These are phyloP conservation scores for Vaccinium myrtillus DNA, from an alignment of 148 eudicot genomes.

Conservation along the genomic window DNA sequence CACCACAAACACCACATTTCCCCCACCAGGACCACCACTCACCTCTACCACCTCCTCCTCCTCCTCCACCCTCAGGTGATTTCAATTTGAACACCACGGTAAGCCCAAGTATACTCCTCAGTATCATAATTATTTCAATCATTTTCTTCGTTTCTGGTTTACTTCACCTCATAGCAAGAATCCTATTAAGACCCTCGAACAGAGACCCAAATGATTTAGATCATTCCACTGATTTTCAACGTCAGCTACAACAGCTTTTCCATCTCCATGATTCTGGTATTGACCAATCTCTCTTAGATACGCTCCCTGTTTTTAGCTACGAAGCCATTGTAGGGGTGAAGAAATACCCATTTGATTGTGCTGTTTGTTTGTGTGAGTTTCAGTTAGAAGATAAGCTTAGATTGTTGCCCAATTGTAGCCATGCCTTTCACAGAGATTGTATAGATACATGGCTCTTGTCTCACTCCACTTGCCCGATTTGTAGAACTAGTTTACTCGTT, in stretches of 20 bases:
- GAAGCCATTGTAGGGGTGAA: constrained; percentile 62
- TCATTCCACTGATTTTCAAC: constrained; percentile 62
- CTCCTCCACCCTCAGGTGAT: constrained; percentile 26
- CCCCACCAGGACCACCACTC: constrained; percentile 1
- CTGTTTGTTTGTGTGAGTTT: constrained; percentile 86
- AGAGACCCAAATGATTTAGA: constrained; percentile 54
- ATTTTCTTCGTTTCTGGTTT: constrained; percentile 75
- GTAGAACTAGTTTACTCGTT: constrained; percentile 52
- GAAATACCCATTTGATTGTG: constrained; percentile 84
- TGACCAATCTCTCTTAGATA: constrained; percentile 76
- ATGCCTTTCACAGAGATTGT: constrained; percentile 87
- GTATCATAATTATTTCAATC: constrained; percentile 66
- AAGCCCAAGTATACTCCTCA: constrained; percentile 67
- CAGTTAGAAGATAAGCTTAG: constrained; percentile 65
- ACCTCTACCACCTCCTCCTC: constrained; percentile 22
- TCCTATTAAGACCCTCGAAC: constrained; percentile 38
- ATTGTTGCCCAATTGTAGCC: constrained; percentile 81
- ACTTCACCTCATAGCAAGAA: constrained; percentile 65
- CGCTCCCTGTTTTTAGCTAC: constrained; percentile 69
- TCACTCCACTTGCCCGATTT: constrained; percentile 91
- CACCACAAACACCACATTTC: constrained; percentile 22
- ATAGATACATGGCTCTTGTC: constrained; percentile 91
- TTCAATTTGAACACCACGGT: constrained; percentile 46
- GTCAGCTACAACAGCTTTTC: constrained; percentile 80
- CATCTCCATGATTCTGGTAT: constrained; percentile 82